Base-by-base conservation (phyloP, 148 eudicot species). In the Silene uniflora region DNA sequence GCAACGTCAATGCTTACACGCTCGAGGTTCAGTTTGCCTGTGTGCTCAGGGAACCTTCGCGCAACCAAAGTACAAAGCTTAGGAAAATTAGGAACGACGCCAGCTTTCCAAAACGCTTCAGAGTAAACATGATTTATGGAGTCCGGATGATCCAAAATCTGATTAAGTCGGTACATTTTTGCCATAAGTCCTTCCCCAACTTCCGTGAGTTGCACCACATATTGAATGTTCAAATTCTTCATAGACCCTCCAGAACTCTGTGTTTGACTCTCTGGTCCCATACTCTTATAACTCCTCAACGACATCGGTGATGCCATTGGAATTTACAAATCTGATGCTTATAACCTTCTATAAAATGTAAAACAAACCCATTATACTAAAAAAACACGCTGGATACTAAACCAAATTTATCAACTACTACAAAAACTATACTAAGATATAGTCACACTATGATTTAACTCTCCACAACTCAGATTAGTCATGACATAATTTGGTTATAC, bases 131-230 rank as follows among this genome's bases (percentile, higher is more conserved):
- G 91, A 69, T 87, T 84, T 24, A 85, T 84, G 25, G 90, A 84
- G 81, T 95, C 97, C 3, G 98, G 98, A 73, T 89, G 91, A 82
- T 95, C 97, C 84, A 95, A 78, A 76, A 95, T 88, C 68, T 95
- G 98, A 80, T 92, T 92, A 67, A 95, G 81, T 76, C 98, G 83
- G 74, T 92, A 90, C 89, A 95, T 92, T 85, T 95, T 95, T 35
- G 97, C 91, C 96, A 95, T 87, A 5, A 95, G 86, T 79, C 98
- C 98, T 82, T 95, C 92, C 11, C 97, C 98, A 76, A 95, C 98
- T 76, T 86, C 96, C 56, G 93, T 88, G 64, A 95, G 96, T 85
- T 95, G 97, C 75, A 90, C 85, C 61, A 92, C 88, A 89, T 87
- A 95, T 75, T 90, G 98, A 87, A 95, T 86, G 82, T 89, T 95